Base-by-base conservation (phyloP, 306 rosid species). In the Prunus padus region DNA sequence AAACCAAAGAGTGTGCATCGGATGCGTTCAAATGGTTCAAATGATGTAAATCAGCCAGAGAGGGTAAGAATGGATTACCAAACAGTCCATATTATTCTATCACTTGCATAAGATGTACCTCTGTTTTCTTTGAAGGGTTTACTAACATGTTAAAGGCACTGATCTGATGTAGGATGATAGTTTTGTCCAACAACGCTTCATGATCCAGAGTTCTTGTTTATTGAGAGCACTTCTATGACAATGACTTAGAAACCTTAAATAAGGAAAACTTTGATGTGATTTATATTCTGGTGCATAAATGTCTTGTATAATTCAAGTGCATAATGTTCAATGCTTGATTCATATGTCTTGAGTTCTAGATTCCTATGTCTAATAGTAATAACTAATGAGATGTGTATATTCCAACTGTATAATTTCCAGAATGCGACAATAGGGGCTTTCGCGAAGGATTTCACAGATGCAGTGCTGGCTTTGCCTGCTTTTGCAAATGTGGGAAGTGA, bases 1-100 rank as follows among this genome's bases (percentile, higher is more conserved):
- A 79, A 73, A 82, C 84, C 85, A 5, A 80, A 78, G 79, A 82
- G 72, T 18, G 86, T 79, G 73, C 88, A 79, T 84, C 82, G 88
- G 51, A 69, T 64, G 76, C 62, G 82, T 76, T 83, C 88, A 22
- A 86, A 83, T 68, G 73, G 82, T 77, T 83, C 88, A 22, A 86
- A 83, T 68, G 73, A 82, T 76, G 83, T 82, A 71, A 74, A 82
- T 65, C 86, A 76, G 57, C 80, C 51, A 45, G 84, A 84, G 73
- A 62, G 79, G 80, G 91, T 89, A 91, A 75, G 84, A 65, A 73
- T 65, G 23, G 8, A 71, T 79, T 80, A 44, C 52, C 19, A 20
- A 23, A 57, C 54, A 60, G 62, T 62, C 67, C 59, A 60, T 68
- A 67, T 76, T 79, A 31, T 26, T 77, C 56, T 67, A 31, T 16